phyloP scores from a whole-genome alignment of 2,329 filamentous ascomycete species.

The Aureobasidium sp. region DNA sequence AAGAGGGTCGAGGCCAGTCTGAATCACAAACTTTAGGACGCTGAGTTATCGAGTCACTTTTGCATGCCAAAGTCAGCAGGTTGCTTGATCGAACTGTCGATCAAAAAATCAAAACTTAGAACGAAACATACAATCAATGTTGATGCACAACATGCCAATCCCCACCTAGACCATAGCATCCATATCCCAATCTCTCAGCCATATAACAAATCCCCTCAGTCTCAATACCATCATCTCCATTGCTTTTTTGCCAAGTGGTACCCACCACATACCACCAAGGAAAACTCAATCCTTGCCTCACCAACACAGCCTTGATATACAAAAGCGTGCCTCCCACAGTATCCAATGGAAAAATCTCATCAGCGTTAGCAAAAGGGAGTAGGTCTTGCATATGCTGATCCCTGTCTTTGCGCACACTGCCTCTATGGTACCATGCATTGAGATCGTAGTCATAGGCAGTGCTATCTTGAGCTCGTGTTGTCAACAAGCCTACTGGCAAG shows the following conservation, averaged over 20 bases:
- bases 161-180: neutral
- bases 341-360: slow-evolving; percentile 27
- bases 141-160: slow-evolving; percentile 1
- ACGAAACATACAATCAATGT: neutral
- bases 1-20: neutral
- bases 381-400: slow-evolving; percentile 11
- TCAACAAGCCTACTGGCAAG: neutral
- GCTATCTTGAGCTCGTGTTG: neutral
- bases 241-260: slow-evolving; percentile 25
- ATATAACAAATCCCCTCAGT: slow-evolving; percentile 31
- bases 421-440: neutral
- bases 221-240: slow-evolving; percentile 30
- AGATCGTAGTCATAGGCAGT: neutral
- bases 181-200: neutral
- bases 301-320: slow-evolving; percentile 26
- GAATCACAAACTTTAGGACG: neutral
- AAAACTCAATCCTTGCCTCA: slow-evolving; percentile 28
- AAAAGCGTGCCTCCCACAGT: slow-evolving; percentile 30
- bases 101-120: neutral
- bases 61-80: too few relatives aligned
- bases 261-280: slow-evolving; percentile 28
- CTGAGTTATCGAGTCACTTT: neutral
- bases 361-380: slow-evolving; percentile 20
- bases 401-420: neutral
- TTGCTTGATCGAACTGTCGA: too few relatives aligned